Conservation (phyloP, 2,329 filamentous ascomycete genomes). For the Lecanicillium sp. region DNA sequence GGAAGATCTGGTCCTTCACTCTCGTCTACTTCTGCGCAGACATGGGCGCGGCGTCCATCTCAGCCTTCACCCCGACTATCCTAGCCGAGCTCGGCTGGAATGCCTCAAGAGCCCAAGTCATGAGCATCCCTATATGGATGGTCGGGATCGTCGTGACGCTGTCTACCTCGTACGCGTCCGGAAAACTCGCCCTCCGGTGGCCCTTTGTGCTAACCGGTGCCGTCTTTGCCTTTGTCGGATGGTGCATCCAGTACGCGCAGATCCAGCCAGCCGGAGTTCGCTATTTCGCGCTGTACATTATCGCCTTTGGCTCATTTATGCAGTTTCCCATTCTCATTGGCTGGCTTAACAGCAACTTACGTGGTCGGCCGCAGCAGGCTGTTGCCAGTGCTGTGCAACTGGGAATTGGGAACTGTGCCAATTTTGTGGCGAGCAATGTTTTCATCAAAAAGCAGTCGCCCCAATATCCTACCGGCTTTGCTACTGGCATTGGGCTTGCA, state of each 20-base stretch:
- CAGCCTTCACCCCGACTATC: conserved; percentile 43
- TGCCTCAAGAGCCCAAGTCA: conserved; percentile 35
- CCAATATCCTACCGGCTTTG: conserved; percentile 28
- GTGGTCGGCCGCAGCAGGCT: conserved; percentile 29
- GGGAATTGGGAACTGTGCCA: conserved; percentile 36
- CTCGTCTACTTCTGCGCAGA: conserved; percentile 40
- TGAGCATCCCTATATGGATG: conserved; percentile 25
- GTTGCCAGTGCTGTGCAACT: conserved; percentile 32
- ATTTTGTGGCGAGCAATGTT: conserved; percentile 31
- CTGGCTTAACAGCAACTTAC: conserved; percentile 33
- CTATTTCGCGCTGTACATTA: conserved; percentile 11
- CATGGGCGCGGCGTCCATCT: conserved; percentile 36
- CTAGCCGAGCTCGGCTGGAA: conserved; percentile 37
- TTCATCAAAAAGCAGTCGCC: conserved; percentile 31
- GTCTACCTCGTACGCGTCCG: conserved; percentile 7
- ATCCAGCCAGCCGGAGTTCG: conserved; percentile 7
- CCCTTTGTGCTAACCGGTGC: conserved; percentile 8
- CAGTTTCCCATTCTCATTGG: conserved; percentile 10
- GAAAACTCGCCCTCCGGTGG: conserved; percentile 7
- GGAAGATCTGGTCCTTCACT: conserved; percentile 29
- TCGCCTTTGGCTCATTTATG: conserved; percentile 9
- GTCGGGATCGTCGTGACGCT: conserved; percentile 14
- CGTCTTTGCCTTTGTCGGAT: conserved; percentile 6
- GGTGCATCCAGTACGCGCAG: conserved; percentile 9
- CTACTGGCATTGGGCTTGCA: conserved; percentile 23